Evolutionary conservation across 768 basidiomycete genomes (phyloP).

Genomic region (Rhodosporidiobolus odoratus): DNA sequence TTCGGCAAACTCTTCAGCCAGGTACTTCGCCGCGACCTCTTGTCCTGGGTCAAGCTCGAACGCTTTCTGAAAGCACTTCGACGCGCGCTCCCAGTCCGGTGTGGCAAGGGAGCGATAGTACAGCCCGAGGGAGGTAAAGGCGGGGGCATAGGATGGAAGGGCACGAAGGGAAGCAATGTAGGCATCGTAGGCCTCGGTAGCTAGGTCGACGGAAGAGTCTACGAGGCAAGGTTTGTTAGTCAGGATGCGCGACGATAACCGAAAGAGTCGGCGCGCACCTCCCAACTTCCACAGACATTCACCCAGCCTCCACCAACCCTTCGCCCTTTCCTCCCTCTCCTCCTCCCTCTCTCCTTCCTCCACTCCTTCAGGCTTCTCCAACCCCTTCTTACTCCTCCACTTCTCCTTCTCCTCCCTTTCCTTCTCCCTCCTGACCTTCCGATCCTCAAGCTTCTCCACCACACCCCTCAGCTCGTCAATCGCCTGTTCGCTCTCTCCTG

Average conservation of each 20-base stretch:
- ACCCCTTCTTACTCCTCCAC: conserved; percentile 35
- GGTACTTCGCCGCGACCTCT: conserved; percentile 69
- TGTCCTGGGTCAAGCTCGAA: conserved; percentile 93
- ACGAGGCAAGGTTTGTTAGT: neutral
- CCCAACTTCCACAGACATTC: conserved; percentile 65
- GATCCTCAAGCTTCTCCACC: conserved; percentile 13
- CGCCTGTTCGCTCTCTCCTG: conserved; percentile 44
- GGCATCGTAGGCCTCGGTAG: conserved; percentile 64
- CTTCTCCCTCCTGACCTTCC: conserved; percentile 27
- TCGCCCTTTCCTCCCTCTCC: conserved; percentile 60
- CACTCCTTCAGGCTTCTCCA: conserved; percentile 53
- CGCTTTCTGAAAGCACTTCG: conserved; percentile 95
- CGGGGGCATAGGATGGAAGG: conserved; percentile 70
- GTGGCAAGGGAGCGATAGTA: conserved; percentile 75
- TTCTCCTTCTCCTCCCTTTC: conserved; percentile 32
- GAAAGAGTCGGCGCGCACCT: conserved; percentile 51
- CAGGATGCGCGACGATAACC: neutral
- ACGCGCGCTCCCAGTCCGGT: conserved; percentile 74
- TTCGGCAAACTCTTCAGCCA: conserved; percentile 85
- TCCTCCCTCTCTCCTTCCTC: conserved; percentile 54
- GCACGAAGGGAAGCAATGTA: conserved; percentile 77
- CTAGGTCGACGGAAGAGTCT: conserved; percentile 51
- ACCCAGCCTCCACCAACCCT: conserved; percentile 81
- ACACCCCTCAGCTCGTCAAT: conserved; percentile 39
- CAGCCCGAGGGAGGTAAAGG: conserved; percentile 87